phyloP scores from a whole-genome alignment of 2,329 filamentous ascomycete species.

The Alternaria gaisen region DNA sequence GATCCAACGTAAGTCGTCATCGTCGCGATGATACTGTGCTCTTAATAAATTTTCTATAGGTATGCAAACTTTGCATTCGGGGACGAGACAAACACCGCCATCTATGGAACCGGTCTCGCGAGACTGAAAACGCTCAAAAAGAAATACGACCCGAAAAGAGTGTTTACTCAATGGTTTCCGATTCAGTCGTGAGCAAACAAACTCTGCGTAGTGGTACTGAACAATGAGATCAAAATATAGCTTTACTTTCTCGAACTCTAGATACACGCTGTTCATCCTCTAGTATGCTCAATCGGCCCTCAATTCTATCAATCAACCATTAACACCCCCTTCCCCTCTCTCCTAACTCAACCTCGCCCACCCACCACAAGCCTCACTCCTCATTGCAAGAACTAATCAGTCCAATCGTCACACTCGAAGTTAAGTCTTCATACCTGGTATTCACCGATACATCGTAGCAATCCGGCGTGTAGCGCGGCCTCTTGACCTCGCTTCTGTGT shows the following conservation, averaged over 20 bases:
- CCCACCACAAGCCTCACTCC: not conserved
- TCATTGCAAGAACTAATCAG: not conserved
- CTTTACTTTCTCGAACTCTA: not conserved
- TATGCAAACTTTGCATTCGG: slow-evolving; percentile 43
- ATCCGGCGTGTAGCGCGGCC: not conserved
- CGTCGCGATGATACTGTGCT: not conserved
- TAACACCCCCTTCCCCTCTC: not conserved
- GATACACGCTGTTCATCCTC: not conserved
- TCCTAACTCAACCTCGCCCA: not conserved
- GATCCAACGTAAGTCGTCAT: slow-evolving; percentile 31
- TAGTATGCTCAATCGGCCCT: not conserved
- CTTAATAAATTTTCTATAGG: slow-evolving; percentile 16
- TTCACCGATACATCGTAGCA: not conserved
- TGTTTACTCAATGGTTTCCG: slow-evolving; percentile 41
- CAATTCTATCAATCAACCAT: not conserved
- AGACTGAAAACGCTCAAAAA: slow-evolving; percentile 34
- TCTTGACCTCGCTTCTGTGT: not conserved
- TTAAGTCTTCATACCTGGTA: not conserved
- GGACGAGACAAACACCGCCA: slow-evolving; percentile 31
- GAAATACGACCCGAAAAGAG: slow-evolving; percentile 33
- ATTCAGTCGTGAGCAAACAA: slow-evolving; percentile 20
- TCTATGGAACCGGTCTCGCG: slow-evolving; percentile 36
- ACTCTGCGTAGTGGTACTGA: not conserved
- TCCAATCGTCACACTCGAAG: not conserved
- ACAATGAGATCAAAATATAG: not conserved